phyloP scores from a whole-genome alignment of 2,329 filamentous ascomycete species.

The Plenodomus tracheiphilus region DNA sequence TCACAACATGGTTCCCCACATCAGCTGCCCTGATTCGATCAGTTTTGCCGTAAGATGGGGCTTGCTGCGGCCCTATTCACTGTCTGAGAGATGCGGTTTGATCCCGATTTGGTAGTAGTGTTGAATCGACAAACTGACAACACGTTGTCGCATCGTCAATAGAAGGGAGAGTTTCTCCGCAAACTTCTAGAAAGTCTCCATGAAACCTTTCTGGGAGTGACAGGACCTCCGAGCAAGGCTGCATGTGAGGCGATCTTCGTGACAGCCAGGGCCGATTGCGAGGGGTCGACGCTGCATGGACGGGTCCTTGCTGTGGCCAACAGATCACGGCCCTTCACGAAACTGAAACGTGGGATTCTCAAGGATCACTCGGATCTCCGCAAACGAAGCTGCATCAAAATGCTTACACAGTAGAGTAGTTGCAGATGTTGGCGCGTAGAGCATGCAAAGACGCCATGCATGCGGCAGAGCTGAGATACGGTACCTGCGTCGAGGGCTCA shows the following conservation, averaged over 20 bases:
- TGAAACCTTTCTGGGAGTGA: slow-evolving; percentile 36
- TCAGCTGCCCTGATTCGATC: slow-evolving; percentile 13
- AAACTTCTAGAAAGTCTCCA: slow-evolving; percentile 35
- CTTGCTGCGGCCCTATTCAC: slow-evolving; percentile 12
- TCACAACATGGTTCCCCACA: slow-evolving; percentile 24
- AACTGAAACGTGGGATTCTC: slow-evolving; percentile 25
- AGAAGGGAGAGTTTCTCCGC: slow-evolving; percentile 11
- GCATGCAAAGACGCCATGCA: slow-evolving; percentile 1
- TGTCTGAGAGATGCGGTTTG: slow-evolving; percentile 13
- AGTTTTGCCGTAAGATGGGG: slow-evolving; percentile 9
- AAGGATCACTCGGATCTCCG: slow-evolving; percentile 14
- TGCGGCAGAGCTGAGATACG: slow-evolving; percentile 2
- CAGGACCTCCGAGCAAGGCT: slow-evolving; percentile 19
- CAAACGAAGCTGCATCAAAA: slow-evolving; percentile 13
- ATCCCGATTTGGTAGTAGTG: slow-evolving; percentile 17
- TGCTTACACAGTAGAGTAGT: slow-evolving; percentile 6
- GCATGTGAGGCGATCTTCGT: slow-evolving; percentile 21
- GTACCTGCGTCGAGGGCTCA: slow-evolving; percentile 8
- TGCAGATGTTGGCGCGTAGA: slow-evolving; percentile 2
- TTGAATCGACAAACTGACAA: slow-evolving; percentile 25
- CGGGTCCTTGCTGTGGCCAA: slow-evolving; percentile 14
- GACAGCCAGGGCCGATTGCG: slow-evolving; percentile 15
- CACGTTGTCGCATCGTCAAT: slow-evolving; percentile 23
- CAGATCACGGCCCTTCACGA: slow-evolving; percentile 13
- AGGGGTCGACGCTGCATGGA: slow-evolving; percentile 34